These are phyloP conservation scores for Radiomyces spectabilis DNA, from an alignment of 192 early-diverging fungal genomes.

Conservation along the genomic window DNA sequence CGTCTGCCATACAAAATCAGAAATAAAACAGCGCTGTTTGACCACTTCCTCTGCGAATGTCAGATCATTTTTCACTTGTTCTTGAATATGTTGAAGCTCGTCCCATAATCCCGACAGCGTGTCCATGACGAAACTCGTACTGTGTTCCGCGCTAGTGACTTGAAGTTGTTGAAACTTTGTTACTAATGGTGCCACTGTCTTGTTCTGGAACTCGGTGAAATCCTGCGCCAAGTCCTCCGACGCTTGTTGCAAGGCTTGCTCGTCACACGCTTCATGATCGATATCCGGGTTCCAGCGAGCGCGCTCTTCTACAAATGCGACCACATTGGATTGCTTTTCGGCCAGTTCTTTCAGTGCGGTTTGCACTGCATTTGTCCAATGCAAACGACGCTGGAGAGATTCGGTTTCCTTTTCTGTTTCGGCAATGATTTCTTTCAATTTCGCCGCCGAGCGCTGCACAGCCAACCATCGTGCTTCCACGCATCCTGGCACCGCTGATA, in stretches of 20 bases:
- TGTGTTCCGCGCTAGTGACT: too few relatives aligned
- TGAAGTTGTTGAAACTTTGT: too few relatives aligned
- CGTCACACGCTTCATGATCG: too few relatives aligned
- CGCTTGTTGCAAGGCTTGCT: not conserved
- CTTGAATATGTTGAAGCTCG: not conserved
- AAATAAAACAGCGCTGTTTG: conserved; percentile 1
- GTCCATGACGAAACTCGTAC: too few relatives aligned
- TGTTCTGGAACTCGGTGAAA: too few relatives aligned
- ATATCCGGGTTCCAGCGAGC: conserved; percentile 9
- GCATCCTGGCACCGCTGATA: too few relatives aligned
- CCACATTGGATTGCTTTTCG: not conserved
- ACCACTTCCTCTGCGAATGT: not conserved
- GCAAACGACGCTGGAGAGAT: not conserved
- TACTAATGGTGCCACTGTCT: too few relatives aligned
- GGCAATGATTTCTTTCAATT: too few relatives aligned
- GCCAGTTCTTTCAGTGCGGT: not conserved
- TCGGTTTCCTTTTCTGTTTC: too few relatives aligned
- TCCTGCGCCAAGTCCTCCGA: not conserved
- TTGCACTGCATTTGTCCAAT: not conserved
- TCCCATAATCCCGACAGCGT: too few relatives aligned
- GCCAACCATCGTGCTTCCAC: too few relatives aligned
- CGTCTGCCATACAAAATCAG: not conserved
- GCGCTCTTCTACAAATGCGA: not conserved
- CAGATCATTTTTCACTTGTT: not conserved
- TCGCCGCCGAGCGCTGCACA: too few relatives aligned